Conservation (phyloP, 441 rosid genomes). For the Syzygium syzygioides region DNA sequence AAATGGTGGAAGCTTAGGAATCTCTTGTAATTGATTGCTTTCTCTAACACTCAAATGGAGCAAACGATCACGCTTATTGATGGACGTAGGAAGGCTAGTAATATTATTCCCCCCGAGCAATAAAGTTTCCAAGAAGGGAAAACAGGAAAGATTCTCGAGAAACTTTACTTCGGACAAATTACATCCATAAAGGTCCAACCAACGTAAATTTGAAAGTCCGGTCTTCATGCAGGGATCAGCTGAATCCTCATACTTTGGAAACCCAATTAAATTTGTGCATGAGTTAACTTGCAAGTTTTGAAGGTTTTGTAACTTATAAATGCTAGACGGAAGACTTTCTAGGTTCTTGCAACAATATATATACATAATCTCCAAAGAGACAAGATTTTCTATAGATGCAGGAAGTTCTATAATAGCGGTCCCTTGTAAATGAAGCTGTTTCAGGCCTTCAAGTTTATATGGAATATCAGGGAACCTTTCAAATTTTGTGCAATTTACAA, state of each 20-base stretch:
- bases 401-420: neutral
- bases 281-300: fast-evolving
- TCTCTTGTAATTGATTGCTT: neutral
- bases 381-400: neutral
- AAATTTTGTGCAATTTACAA: neutral
- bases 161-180: neutral
- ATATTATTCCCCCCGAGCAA: fast-evolving
- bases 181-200: fast-evolving
- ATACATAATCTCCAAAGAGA: neutral
- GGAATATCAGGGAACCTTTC: neutral
- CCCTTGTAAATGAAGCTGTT: neutral
- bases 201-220: neutral
- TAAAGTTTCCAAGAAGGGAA: neutral
- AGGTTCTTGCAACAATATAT: fast-evolving
- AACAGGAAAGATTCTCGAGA: neutral
- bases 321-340: neutral
- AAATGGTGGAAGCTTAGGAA: neutral
- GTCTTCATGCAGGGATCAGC: neutral
- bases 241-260: neutral
- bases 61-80: neutral
- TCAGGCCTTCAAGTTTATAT: neutral
- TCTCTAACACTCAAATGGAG: fast-evolving
- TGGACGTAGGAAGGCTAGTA: neutral
- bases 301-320: neutral
- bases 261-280: neutral